A percentile compares a stretch with the other conserved stretches of the same genome.
Conservation (phyloP, 2,329 filamentous ascomycete genomes). For the Phaeosphaeriaceae sp. region DNA sequence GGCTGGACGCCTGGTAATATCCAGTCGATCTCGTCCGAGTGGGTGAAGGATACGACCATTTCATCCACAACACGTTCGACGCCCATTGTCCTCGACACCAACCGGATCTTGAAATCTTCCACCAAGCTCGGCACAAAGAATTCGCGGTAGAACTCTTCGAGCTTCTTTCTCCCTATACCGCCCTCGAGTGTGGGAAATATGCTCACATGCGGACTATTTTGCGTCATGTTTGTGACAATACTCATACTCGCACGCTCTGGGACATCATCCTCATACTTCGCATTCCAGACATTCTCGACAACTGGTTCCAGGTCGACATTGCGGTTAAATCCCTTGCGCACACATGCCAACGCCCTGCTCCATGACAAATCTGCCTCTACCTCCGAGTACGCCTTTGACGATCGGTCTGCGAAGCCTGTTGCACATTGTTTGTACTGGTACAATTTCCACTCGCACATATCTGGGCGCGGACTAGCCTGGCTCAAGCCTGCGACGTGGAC, state of each 20-base stretch:
- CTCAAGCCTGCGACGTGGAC: constrained; percentile 53
- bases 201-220: constrained; percentile 44
- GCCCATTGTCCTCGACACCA: constrained; percentile 65
- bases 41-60: constrained; percentile 63
- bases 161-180: constrained; percentile 51
- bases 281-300: constrained; percentile 42
- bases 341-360: constrained; percentile 49
- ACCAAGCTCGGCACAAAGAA: constrained; percentile 64
- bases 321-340: constrained; percentile 49
- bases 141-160: constrained; percentile 63
- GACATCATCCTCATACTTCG: constrained; percentile 42
- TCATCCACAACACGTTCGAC: constrained; percentile 67
- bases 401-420: constrained; percentile 54
- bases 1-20: constrained; percentile 65
- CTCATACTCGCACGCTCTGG: constrained; percentile 41
- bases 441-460: constrained; percentile 47
- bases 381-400: constrained; percentile 48
- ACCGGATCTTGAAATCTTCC: constrained; percentile 60
- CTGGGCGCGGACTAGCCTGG: constrained; percentile 33
- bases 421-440: constrained; percentile 50
- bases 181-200: constrained; percentile 55
- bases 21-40: constrained; percentile 65
- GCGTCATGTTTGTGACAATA: constrained; percentile 41
- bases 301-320: constrained; percentile 45
- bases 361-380: constrained; percentile 53